Percentiles rank a stretch among this genome's conserved stretches.
Conservation (phyloP, 208 protist genomes). For the Leishmania lainsoni region DNA sequence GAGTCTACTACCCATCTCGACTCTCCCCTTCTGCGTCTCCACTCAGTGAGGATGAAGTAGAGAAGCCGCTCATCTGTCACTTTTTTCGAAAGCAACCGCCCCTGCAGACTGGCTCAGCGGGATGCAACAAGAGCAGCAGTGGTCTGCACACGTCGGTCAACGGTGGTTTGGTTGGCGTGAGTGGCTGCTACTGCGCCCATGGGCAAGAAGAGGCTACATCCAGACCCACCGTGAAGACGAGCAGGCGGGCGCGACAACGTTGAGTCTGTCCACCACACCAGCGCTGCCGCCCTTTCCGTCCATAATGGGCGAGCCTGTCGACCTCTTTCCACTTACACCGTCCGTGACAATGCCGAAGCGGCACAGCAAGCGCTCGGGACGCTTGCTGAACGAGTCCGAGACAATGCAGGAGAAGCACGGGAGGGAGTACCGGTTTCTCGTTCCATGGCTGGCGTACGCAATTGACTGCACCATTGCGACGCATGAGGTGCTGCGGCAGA, state of each 20-base stretch:
- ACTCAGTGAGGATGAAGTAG: slow-evolving; percentile 8
- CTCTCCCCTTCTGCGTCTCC: background rate
- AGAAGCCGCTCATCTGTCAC: slow-evolving; percentile 37
- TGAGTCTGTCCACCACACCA: background rate
- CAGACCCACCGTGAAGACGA: background rate
- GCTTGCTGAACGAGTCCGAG: slow-evolving; percentile 64
- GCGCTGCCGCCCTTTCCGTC: slow-evolving; percentile 8
- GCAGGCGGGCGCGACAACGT: background rate
- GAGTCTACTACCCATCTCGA: background rate
- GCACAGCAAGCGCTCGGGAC: slow-evolving; percentile 37
- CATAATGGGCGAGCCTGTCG: slow-evolving; percentile 21
- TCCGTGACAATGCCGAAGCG: slow-evolving; percentile 40
- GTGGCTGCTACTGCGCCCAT: background rate
- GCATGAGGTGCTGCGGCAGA: slow-evolving; percentile 41
- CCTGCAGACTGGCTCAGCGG: background rate
- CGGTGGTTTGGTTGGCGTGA: background rate
- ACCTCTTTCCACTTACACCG: slow-evolving; percentile 43
- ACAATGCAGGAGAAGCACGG: slow-evolving; percentile 73
- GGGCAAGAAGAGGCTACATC: slow-evolving; percentile 2
- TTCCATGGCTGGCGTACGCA: slow-evolving; percentile 50
- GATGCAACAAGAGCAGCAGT: background rate
- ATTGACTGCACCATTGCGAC: slow-evolving; percentile 46
- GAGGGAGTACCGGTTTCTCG: slow-evolving; percentile 67
- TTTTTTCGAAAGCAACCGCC: slow-evolving; percentile 14
- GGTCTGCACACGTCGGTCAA: background rate